phyloP scores from a whole-genome alignment of 1,284 basidiomycete genomes.

The Sporisorium exsertum region DNA sequence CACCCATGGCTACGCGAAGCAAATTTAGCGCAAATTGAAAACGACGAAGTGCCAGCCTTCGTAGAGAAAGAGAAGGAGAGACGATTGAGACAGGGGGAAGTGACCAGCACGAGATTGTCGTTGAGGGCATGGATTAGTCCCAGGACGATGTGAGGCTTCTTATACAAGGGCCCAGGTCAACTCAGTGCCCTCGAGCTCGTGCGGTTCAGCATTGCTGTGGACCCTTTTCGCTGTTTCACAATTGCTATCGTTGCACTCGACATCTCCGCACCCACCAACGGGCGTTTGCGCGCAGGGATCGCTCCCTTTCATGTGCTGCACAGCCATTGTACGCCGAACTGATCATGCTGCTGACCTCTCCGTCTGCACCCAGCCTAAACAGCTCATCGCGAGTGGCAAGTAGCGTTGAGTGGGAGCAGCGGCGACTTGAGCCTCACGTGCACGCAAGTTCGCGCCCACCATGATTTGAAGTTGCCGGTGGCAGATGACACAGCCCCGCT shows the following conservation, averaged over 20 bases:
- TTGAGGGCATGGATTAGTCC: background rate
- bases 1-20: constrained; percentile 6
- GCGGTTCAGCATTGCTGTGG: too few species aligned
- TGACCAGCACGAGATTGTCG: constrained; percentile 8
- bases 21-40: background rate
- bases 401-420: too few species aligned
- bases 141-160: background rate
- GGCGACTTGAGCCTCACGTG: too few species aligned
- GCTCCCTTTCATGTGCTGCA: background rate
- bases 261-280: constrained; percentile 1
- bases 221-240: background rate
- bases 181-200: background rate
- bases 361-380: too few species aligned
- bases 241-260: background rate
- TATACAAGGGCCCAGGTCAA: background rate
- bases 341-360: too few species aligned
- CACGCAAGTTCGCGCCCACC: too few species aligned
- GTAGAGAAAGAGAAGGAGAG: background rate
- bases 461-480: too few species aligned
- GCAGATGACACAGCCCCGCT: too few species aligned
- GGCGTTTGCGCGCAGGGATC: background rate
- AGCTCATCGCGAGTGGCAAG: too few species aligned
- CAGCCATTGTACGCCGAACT: background rate
- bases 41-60: constrained; percentile 6
- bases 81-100: background rate